Percentiles rank a stretch among this genome's conserved stretches.
phyloP scores from a whole-genome alignment of 768 basidiomycete species.

The Kockovaella imperatae region DNA sequence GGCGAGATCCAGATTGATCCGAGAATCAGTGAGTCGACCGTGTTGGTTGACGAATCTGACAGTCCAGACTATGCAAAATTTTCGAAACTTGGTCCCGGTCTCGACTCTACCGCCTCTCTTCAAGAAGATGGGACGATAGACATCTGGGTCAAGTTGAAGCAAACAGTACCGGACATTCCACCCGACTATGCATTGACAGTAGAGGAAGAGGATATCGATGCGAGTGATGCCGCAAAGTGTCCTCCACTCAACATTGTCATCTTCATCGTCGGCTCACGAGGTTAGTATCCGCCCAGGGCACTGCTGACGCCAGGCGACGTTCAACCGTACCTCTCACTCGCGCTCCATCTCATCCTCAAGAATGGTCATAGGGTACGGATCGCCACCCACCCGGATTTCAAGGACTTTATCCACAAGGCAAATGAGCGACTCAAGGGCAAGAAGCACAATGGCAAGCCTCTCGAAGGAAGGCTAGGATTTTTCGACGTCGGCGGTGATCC shows the following conservation, averaged over 20 bases:
- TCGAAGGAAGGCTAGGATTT: constrained; percentile 50
- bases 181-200: constrained; percentile 49
- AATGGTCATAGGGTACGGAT: constrained; percentile 58
- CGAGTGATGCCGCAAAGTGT: constrained; percentile 15
- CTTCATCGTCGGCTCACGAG: constrained; percentile 62
- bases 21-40: no score
- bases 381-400: constrained; percentile 58
- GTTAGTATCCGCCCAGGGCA: constrained; percentile 40
- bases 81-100: constrained; percentile 25
- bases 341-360: constrained; percentile 48
- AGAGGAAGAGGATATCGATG: constrained; percentile 50
- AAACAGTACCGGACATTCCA: constrained; percentile 52
- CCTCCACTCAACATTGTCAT: constrained; percentile 55
- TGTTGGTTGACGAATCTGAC: background rate
- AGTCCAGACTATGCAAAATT: constrained; percentile 27
- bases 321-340: constrained; percentile 60
- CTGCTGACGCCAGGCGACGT: constrained; percentile 52
- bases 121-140: constrained; percentile 41
- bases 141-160: constrained; percentile 48
- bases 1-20: no score
- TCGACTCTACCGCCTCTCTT: constrained; percentile 30
- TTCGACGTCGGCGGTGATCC: constrained; percentile 59
- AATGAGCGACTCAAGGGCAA: constrained; percentile 36
- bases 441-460: constrained; percentile 10
- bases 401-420: constrained; percentile 51